Evolutionary conservation across 2,329 filamentous ascomycete genomes (phyloP), one percentile per base, ranked within the genome.

Genomic region (Sporothrix dimorphospora): DNA sequence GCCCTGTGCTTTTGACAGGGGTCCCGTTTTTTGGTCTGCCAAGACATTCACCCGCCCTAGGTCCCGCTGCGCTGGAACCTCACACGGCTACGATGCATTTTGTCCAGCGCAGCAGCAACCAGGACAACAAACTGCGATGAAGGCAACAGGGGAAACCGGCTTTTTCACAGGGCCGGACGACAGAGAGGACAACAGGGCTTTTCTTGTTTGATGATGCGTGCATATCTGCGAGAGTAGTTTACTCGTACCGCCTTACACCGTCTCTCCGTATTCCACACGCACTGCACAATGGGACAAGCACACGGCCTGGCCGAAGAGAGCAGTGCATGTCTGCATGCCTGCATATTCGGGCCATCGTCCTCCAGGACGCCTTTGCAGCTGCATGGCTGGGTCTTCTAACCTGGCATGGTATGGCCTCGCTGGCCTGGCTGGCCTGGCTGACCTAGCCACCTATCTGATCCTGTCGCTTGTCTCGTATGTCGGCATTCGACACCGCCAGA

Each of bases 61-160:
- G 71, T 59, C 49, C 71, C 65, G 71, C 65, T 72, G 61, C n/a
- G 34, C 70, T 71, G 70, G 70, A 71, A 71, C 70, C 42, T 47
- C 61, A 45, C 38, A 47, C 57, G n/a, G 57, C 55, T 59, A 12
- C 21, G 24, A 30, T 40, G 38, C 45, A 47, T 14, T 2, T 49
- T 49, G 47, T 49, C 47, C 47, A 49, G 47, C 47, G 19, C 3
- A 38, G 55, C 7, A 21, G 27, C 55, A 38, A 27, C 51, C 55
- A 38, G 16, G 7, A 38, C 55, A 59, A 27, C n/a, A 53, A 5
- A 24, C 21, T 53, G n/a, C n/a, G n/a, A 55, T 19, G 12, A 69
- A 16, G 45, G 24, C 24, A 40, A 1, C 34, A n/a, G 8, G 40
- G 4, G 16, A 16, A 61, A 34, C n/a, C 38, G 19, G 24, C 40